Base-by-base conservation (phyloP, 2,329 filamentous ascomycete species). In the Bipolaris oryzae region DNA sequence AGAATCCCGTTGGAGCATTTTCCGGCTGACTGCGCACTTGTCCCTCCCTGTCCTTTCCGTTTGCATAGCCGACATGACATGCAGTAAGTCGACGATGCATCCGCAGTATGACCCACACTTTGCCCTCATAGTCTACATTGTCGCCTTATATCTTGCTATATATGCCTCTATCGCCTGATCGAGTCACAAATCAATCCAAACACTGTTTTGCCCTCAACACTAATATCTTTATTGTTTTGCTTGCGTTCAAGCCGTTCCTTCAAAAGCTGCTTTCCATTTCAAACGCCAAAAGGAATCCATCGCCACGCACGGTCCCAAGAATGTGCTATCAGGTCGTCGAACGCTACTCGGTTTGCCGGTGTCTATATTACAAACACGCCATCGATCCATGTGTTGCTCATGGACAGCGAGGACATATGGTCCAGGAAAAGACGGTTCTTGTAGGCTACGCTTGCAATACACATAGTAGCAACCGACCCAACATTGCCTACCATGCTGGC, bases 271-370 rank as follows among this genome's bases (percentile, higher is more conserved):
- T 25, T n/a, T 20, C 13, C 7, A 7, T 43, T 11, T n/a, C 25
- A 10, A 13, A 38, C 13, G 11, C 57, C 25, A 25, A 31, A 41
- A 37, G 25, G 7, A 9, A 16, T 15, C 28, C 46, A 20, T 33
- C 6, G 10, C n/a, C n/a, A 37, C 13, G 38, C 23, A 20, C 6
- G 20, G 33, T 42, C 42, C 15, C 35, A 63, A 66, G 53, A 60
- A 96, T 96, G 92, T 96, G 92, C 73, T 93, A 91, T 72, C 90
- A 93, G 79, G 79, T 96, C 60, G 82, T 94, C 68, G 92, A 96
- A 77, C 84, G 91, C 57, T 96, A 92, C 81, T 88, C 92, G 53
- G 90, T 89, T 53, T 96, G 92, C 83, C 85, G 87, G 62, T 96
- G 92, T 78, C 83, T 94, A 67, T 96, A 96, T 82, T 91, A 94